Base-by-base conservation (phyloP, 2,329 filamentous ascomycete species). In the Volutella citrinella region DNA sequence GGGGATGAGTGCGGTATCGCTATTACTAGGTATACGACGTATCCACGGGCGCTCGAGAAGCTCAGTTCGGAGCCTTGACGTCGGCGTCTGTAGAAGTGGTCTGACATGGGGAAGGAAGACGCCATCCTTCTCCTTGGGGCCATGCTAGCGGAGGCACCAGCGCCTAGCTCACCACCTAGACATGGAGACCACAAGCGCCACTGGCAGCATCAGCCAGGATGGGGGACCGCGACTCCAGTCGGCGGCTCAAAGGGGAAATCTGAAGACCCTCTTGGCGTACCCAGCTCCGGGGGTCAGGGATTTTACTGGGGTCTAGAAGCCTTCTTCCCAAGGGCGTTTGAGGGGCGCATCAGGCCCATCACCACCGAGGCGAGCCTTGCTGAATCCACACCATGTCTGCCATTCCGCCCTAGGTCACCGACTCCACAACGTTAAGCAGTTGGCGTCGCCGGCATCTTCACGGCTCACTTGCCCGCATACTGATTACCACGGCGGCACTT, bases 61-160 rank as follows among this genome's bases (percentile, higher is more conserved):
- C n/a, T n/a, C n/a, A n/a, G n/a, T n/a, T n/a, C n/a, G n/a, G n/a
- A n/a, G n/a, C n/a, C n/a, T n/a, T n/a, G n/a, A n/a, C n/a, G n/a
- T n/a, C n/a, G n/a, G n/a, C n/a, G n/a, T n/a, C n/a, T n/a, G n/a
- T n/a, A n/a, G 30, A 40, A 34, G 38, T 52, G 47, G 38, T 43
- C 43, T 49, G 47, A 51, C 19, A 40, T 40, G 31, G 36, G 30
- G 16, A 40, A 40, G 32, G 20, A 43, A 49, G 25, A 39, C 43
- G 36, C 40, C 40, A 43, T 48, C 34, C 31, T 36, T 10, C 11
- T 25, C 28, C 24, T 22, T 30, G 24, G 27, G 35, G 31, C 20
- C 30, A 27, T 27, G 34, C 34, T 41, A 41, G 31, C 19, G 13
- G 30, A 27, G 38, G 38, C 34, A 33, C 38, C 30, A 22, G 34